These are phyloP conservation scores for Beta macrorhiza DNA, from an alignment of 179 eudicot species.

Conservation along the genomic window DNA sequence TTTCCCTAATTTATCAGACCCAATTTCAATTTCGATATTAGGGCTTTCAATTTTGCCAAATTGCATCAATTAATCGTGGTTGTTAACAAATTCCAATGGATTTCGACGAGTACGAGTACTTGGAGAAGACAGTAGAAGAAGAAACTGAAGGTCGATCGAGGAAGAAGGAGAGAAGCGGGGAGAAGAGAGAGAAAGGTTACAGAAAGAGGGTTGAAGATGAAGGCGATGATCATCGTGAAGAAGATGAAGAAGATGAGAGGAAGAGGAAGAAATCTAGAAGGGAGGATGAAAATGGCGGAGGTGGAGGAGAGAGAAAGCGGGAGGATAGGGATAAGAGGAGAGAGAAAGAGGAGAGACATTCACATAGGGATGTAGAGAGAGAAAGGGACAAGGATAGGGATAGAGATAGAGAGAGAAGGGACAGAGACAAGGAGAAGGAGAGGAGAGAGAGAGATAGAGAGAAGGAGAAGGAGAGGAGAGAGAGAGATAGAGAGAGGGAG, in stretches of 20 bases:
- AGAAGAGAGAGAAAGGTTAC: conserved; percentile 46
- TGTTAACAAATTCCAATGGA: conserved; percentile 48
- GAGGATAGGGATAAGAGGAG: conserved; percentile 15
- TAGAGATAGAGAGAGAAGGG: conserved; percentile 38
- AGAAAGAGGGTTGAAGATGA: conserved; percentile 33
- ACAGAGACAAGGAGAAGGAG: conserved; percentile 19
- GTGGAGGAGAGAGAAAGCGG: conserved; percentile 27
- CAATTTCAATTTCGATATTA: not conserved
- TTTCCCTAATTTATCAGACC: not conserved
- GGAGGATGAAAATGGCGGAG: conserved; percentile 35
- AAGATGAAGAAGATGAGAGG: conserved; percentile 36
- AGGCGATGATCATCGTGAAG: conserved; percentile 31
- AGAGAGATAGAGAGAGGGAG: conserved; percentile 35
- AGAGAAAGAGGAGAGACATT: conserved; percentile 24
- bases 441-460: conserved; percentile 37
- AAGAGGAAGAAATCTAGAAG: conserved; percentile 44
- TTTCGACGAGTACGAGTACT: conserved; percentile 95
- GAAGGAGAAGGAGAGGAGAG: conserved; percentile 32
- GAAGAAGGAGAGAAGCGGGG: conserved; percentile 31
- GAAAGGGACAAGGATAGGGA: conserved; percentile 27
- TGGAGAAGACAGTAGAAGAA: conserved; percentile 85
- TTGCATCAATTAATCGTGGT: not conserved
- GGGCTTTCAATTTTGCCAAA: not conserved
- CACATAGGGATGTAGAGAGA: conserved; percentile 29
- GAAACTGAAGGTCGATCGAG: conserved; percentile 39